phyloP scores from a whole-genome alignment of 2,329 filamentous ascomycete genomes.

The Zymoseptoria pseudotritici region DNA sequence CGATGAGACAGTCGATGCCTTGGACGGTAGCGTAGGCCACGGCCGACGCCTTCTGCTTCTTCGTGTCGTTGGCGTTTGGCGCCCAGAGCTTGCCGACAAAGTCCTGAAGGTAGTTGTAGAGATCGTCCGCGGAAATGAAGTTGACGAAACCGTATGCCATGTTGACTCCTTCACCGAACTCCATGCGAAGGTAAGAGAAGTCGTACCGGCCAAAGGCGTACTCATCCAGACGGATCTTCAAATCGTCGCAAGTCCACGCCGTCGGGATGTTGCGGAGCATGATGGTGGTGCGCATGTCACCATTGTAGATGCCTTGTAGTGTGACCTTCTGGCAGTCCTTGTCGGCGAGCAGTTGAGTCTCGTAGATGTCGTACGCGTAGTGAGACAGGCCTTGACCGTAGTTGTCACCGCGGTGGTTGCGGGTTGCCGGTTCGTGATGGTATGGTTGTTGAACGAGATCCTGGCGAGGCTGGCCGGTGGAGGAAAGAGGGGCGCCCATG shows the following conservation, averaged over 20 bases:
- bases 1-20: slow-evolving; percentile 80
- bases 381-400: too few relatives aligned
- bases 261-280: slow-evolving; percentile 96
- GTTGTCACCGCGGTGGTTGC: too few relatives aligned
- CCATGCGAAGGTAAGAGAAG: slow-evolving; percentile 89
- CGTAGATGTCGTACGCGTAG: too few relatives aligned
- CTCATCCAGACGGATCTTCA: slow-evolving; percentile 73
- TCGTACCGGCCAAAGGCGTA: slow-evolving; percentile 79
- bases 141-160: slow-evolving; percentile 98
- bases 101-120: slow-evolving; percentile 60
- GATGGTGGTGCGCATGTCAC: slow-evolving; percentile 51
- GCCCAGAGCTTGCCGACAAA: slow-evolving; percentile 41
- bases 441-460: too few relatives aligned
- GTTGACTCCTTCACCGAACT: slow-evolving; percentile 47
- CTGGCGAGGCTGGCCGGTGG: too few relatives aligned
- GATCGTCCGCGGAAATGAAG: slow-evolving; percentile 70
- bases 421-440: too few relatives aligned
- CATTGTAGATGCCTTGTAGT: slow-evolving; percentile 32
- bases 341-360: neutral
- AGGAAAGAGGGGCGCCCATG: too few relatives aligned
- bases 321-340: neutral
- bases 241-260: slow-evolving; percentile 58
- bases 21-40: slow-evolving; percentile 96
- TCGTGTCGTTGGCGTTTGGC: slow-evolving; percentile 57
- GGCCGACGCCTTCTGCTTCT: slow-evolving; percentile 54